A percentile compares a stretch with the other conserved stretches of the same genome.
Evolutionary conservation across 345 rosid species (phyloP).

Genomic region (Populus euphratica): DNA sequence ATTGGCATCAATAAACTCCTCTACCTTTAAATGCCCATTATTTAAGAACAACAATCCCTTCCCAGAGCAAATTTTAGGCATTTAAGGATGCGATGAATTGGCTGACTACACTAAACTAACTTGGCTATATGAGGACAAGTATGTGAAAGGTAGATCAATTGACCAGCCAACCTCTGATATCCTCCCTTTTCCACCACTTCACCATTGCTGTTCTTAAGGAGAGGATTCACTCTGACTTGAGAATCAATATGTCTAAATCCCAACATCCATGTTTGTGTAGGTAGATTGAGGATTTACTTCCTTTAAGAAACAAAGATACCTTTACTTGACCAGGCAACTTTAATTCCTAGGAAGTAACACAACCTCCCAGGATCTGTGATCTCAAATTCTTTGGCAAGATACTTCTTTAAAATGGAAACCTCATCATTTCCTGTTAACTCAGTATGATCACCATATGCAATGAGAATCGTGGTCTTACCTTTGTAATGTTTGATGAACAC

Average conservation of each 20-base stretch:
- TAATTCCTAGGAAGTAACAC: neutral
- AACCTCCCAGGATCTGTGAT: too few species aligned
- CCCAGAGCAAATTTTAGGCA: neutral
- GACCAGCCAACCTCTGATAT: neutral
- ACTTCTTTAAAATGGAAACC: neutral
- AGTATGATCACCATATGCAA: neutral
- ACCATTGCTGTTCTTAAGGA: neutral
- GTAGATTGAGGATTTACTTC: neutral
- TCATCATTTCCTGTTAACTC: neutral
- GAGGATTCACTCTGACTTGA: neutral
- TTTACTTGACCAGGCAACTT: neutral
- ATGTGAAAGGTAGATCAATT: neutral
- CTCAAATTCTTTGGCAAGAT: neutral
- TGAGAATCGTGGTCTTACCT: neutral
- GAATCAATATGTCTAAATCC: neutral
- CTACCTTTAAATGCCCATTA: too few species aligned
- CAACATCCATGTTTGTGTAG: neutral
- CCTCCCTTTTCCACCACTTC: neutral
- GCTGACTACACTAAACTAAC: neutral
- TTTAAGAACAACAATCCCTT: neutral
- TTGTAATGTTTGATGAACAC: neutral
- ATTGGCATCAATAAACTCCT: neutral
- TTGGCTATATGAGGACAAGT: neutral
- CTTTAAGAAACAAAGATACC: neutral
- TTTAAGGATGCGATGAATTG: neutral